Conservation (phyloP, 495 filamentous ascomycete species). For the Penicillium manginii region DNA sequence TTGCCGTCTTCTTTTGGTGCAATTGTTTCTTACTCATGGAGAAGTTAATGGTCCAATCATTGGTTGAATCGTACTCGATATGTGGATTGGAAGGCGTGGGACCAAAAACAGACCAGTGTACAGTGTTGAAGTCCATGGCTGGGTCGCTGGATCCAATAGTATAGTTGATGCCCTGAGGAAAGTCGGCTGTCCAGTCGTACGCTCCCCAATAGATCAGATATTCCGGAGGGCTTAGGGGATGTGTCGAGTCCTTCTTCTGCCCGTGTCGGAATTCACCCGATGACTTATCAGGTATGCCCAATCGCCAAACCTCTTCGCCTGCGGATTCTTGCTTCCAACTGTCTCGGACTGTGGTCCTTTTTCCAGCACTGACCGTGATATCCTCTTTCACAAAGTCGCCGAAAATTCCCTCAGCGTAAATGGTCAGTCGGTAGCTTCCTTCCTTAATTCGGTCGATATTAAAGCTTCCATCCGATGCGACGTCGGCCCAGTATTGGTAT, state of each 20-base stretch:
- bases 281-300: constrained; percentile 59
- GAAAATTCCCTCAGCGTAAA: constrained; percentile 61
- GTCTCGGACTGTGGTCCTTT: constrained; percentile 31
- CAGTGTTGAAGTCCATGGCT: constrained; percentile 53
- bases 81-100: constrained; percentile 42
- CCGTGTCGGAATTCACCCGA: constrained; percentile 59
- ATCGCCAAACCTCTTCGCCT: constrained; percentile 57
- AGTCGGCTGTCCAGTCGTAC: constrained; percentile 58
- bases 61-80: constrained; percentile 41
- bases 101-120: constrained; percentile 60
- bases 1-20: constrained; percentile 36
- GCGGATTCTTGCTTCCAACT: constrained; percentile 53
- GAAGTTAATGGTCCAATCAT: constrained; percentile 59
- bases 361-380: constrained; percentile 39
- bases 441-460: constrained; percentile 51
- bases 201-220: constrained; percentile 59
- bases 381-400: constrained; percentile 53
- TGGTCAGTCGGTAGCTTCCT: constrained; percentile 58
- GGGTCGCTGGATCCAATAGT: constrained; percentile 52
- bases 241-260: constrained; percentile 41
- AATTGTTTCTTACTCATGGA: constrained; percentile 38
- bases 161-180: constrained; percentile 55
- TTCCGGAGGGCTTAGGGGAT: constrained; percentile 51
- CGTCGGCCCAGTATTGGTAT: constrained; percentile 62
- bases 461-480: constrained; percentile 48